A percentile compares a stretch with the other conserved stretches of the same genome.
Conservation (phyloP, 768 basidiomycete species). For the Boletus rubroflammeus region DNA sequence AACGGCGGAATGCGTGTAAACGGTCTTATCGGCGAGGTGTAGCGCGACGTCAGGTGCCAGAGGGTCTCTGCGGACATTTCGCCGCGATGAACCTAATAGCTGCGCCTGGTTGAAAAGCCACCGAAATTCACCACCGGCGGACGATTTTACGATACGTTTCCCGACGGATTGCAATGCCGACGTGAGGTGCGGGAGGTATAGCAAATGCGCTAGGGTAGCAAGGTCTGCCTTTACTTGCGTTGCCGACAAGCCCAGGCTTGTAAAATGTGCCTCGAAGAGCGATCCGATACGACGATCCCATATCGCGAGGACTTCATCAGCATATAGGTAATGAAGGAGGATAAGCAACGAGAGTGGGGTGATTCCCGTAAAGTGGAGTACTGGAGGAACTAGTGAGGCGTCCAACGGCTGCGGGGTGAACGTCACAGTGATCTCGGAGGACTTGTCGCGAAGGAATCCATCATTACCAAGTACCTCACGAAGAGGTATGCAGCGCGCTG, state of each 20-base stretch:
- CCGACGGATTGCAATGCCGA: constrained; percentile 56
- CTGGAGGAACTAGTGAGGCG: not conserved
- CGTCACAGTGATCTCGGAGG: constrained; percentile 31
- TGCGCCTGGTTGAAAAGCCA: constrained; percentile 42
- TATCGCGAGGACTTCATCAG: constrained; percentile 75
- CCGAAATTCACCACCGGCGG: constrained; percentile 48
- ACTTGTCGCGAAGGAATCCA: constrained; percentile 24
- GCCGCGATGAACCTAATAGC: not conserved
- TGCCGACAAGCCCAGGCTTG: constrained; percentile 39
- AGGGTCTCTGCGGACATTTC: constrained; percentile 20
- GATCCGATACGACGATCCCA: constrained; percentile 75
- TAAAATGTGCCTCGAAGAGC: constrained; percentile 40
- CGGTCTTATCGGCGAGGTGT: constrained; percentile 59
- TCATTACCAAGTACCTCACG: constrained; percentile 39
- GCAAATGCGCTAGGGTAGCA: constrained; percentile 47
- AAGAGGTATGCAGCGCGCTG: constrained; percentile 52
- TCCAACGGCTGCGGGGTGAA: constrained; percentile 8
- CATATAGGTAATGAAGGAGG: constrained; percentile 82
- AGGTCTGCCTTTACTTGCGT: constrained; percentile 62
- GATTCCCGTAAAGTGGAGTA: constrained; percentile 45
- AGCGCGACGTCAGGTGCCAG: constrained; percentile 68
- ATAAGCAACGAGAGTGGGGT: constrained; percentile 68
- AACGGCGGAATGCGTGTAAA: constrained; percentile 67
- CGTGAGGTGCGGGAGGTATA: constrained; percentile 55
- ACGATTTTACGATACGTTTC: constrained; percentile 50